phyloP scores from a whole-genome alignment of 116 monocot genomes.

The Papilionanthe hybrid region DNA sequence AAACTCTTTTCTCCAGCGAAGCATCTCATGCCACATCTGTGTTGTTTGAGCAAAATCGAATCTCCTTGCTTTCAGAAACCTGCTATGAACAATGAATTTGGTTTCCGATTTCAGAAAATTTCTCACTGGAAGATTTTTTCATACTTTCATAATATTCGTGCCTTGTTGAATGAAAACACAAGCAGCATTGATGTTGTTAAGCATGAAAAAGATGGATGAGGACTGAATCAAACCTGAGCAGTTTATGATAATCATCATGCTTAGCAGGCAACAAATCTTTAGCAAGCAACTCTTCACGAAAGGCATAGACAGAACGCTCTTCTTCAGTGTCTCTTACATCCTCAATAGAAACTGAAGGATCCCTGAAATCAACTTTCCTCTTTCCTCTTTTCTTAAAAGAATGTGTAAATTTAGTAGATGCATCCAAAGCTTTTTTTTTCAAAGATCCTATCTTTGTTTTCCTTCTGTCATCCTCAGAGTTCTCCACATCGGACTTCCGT shows the following conservation, averaged over 20 bases:
- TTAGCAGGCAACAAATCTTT: slow-evolving; percentile 35
- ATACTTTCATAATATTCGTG: not conserved
- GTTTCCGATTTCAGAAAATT: not conserved
- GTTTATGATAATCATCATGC: slow-evolving; percentile 49
- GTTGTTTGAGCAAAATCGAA: slow-evolving; percentile 31
- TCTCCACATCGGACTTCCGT: slow-evolving; percentile 40
- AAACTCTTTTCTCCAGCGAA: slow-evolving; percentile 44
- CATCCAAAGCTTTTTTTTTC: slow-evolving; percentile 45
- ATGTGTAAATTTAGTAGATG: slow-evolving; percentile 39
- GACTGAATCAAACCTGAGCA: slow-evolving; percentile 28
- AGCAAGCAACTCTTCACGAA: slow-evolving; percentile 32
- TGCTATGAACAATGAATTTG: not conserved
- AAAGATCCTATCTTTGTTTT: slow-evolving; percentile 47
- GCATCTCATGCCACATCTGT: slow-evolving; percentile 50
- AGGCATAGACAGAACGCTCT: slow-evolving; percentile 36
- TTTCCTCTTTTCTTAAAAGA: slow-evolving; percentile 45
- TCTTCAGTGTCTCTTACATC: slow-evolving; percentile 54
- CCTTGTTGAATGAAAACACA: not conserved
- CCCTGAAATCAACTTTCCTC: slow-evolving; percentile 35
- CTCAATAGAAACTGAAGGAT: slow-evolving; percentile 41
- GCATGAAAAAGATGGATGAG: not conserved
- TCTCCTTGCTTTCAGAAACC: slow-evolving; percentile 40
- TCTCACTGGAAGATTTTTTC: not conserved
- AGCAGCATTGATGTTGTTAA: not conserved
- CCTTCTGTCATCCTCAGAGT: slow-evolving; percentile 51